Conservation (phyloP, 306 rosid species). For the Lithocarpus polystachyus region DNA sequence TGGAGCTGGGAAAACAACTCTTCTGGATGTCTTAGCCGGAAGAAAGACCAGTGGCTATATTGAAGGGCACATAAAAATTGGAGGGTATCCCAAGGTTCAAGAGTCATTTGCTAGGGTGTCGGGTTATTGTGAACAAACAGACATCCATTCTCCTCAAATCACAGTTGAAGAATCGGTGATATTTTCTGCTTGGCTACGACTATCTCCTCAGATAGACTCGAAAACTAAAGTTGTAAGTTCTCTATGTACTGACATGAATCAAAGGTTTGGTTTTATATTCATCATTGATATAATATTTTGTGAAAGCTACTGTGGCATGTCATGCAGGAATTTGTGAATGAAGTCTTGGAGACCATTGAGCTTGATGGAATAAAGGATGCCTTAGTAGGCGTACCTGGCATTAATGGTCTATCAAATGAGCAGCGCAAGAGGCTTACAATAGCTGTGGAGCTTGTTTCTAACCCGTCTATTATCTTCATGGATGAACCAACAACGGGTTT, state of each 20-base stretch:
- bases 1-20: constrained; percentile 11
- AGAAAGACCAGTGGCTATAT: neutral
- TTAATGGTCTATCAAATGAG: constrained; percentile 59
- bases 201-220: neutral
- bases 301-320: too few species aligned
- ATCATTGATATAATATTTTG: neutral
- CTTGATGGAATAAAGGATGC: constrained; percentile 49
- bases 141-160: constrained; percentile 1
- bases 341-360: constrained; percentile 59
- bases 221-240: constrained; percentile 1
- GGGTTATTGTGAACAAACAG: constrained; percentile 1
- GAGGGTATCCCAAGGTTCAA: constrained; percentile 1
- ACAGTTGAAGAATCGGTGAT: constrained; percentile 1
- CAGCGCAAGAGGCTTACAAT: constrained; percentile 60
- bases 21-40: neutral
- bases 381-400: constrained; percentile 45
- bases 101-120: neutral
- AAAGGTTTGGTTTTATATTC: neutral
- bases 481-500: constrained; percentile 69
- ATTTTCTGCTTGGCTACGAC: constrained; percentile 7
- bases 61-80: neutral
- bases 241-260: neutral
- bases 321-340: constrained; percentile 48
- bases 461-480: constrained; percentile 64
- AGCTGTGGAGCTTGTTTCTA: constrained; percentile 59